Evolutionary conservation across 2,329 filamentous ascomycete genomes (phyloP), one percentile per base, ranked within the genome.

Genomic region (Myriosclerotinia curreyana): DNA sequence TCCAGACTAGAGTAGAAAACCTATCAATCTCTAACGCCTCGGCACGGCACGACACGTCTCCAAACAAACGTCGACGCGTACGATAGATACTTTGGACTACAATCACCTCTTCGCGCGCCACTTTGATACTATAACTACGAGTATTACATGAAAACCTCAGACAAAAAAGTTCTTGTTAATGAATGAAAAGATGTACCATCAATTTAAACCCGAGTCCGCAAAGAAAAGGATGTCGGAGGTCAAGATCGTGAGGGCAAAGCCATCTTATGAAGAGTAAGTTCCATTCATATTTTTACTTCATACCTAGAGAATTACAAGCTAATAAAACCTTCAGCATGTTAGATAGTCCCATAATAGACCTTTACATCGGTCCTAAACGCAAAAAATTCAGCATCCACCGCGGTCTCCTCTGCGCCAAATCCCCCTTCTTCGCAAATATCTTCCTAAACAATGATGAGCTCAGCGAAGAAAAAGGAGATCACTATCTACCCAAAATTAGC

Each of bases 331-430:
- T 17, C 15, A 60, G 48, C 49, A 53, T 59, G 48, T 17, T 50
- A 22, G 60, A 60, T 5, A 48, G 48, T 15, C 58, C 65, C 15
- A 65, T 65, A 38, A 53, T 67, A 25, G 20, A 51, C 25, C 44
- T 65, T n/a, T 54, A 62, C 20, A 61, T 67, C 31, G 66, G 64
- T 3, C 60, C 60, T 25, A 66, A 64, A 46, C 55, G 64, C 38
- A 67, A 64, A 49, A 54, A 61, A 15, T 59, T 48, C 51, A 54
- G 40, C 5, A 58, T 66, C 36, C 64, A 65, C 22, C 38, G 53
- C 15, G 64, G 52, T 1, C 54, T 59, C 20, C 60, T 64, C 46
- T 56, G 50, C 20, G 36, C 48, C 12, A 64, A 62, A 46, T 67
- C 66, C 20, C 20, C 50, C 38, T 62, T 56, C 60, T 62, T 59